Base-by-base conservation (phyloP, 257 asterid species). In the Ballota nigra region DNA sequence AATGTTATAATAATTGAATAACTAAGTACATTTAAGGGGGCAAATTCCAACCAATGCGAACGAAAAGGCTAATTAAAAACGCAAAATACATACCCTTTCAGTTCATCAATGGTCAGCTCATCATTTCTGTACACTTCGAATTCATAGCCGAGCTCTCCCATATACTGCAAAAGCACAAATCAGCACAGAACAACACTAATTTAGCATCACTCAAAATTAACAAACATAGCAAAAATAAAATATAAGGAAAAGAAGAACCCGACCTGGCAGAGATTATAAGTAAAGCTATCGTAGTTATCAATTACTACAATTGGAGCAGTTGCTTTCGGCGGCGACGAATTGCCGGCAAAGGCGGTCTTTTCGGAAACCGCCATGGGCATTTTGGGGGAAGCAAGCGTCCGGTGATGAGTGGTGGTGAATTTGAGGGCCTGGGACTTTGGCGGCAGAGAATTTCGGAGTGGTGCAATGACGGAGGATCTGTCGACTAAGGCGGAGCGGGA, bases 281-380 rank as follows among this genome's bases (percentile, higher is more conserved):
- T 94, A 89, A 94, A 94, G 81, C 98, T 94, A 77, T 94, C 98
- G 57, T 92, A 94, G 81, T 94, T 94, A 72, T 94, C 99, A 23
- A 94, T 92, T 18, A 91, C 99, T 5, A 94, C 64, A 59, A 94
- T 83, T 0, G 96, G 92, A 12, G 63, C 76, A 8, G 67, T 51
- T 22, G 47, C 53, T 34, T 74, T 52, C 51, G 79, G 16, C 55
- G 78, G 51, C 62, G 82, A 69, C 6, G 86, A 83, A 77, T 69
- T 68, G 62, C 68, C 69, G 74, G 83, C 53, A 29, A 20, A 63
- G 53, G 84, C 53, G 18, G 71, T 60, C 31, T 74, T 83, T 49
- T 52, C 82, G 61, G 87, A 78, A 70, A 82, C 18, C 7, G 84
- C 85, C 15, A 77, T n/a, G 51, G 85, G 73, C 63, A 6, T 38